phyloP scores from a whole-genome alignment of 2,329 filamentous ascomycete genomes.

The Diaporthe capsici region DNA sequence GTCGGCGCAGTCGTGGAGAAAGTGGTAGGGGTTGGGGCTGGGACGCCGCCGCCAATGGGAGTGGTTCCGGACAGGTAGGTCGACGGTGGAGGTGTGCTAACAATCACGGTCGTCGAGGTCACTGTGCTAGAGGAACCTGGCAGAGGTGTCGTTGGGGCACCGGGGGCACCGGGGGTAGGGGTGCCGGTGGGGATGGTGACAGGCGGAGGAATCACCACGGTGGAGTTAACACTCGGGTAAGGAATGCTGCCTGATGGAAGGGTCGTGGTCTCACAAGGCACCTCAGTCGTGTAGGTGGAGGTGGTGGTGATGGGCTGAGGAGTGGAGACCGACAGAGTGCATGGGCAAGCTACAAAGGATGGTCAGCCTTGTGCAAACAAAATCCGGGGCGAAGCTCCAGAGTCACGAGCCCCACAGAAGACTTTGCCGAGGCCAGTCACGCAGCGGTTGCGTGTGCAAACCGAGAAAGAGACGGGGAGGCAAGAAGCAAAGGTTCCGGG shows the following conservation, averaged over 20 bases:
- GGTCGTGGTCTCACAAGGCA: conserved; percentile 40
- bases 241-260: conserved; percentile 35
- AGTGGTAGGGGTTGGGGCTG: conserved; percentile 18
- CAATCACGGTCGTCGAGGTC: conserved; percentile 39
- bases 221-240: conserved; percentile 36
- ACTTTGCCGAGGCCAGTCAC: not conserved
- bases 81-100: conserved; percentile 43
- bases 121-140: conserved; percentile 40
- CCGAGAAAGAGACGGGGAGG: not conserved
- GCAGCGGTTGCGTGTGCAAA: not conserved
- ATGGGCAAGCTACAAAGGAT: conserved; percentile 60
- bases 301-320: conserved; percentile 50
- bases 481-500: not conserved
- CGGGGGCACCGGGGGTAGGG: conserved; percentile 27
- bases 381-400: not conserved
- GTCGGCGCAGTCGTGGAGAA: conserved; percentile 41
- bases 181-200: conserved; percentile 38
- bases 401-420: not conserved
- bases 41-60: conserved; percentile 31
- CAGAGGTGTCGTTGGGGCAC: conserved; percentile 21
- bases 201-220: conserved; percentile 36
- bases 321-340: conserved; percentile 55
- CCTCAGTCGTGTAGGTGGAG: conserved; percentile 42
- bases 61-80: conserved; percentile 43
- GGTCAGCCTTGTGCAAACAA: conserved; percentile 46